Evolutionary conservation across 2,329 filamentous ascomycete genomes (phyloP), one percentile per base, ranked within the genome.

Genomic region (Sclerotinia subarctica): DNA sequence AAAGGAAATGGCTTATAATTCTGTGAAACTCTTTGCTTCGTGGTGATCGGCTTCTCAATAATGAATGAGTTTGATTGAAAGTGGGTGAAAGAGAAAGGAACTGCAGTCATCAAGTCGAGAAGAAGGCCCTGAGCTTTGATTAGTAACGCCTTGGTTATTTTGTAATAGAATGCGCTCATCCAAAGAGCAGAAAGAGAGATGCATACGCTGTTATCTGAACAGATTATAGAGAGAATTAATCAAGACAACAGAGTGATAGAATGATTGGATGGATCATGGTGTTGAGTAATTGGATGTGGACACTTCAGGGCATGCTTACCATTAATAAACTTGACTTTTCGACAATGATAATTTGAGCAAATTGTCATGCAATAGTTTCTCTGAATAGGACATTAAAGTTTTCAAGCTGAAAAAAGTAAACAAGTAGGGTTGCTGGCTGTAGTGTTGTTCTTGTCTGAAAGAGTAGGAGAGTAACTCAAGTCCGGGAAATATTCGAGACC

Each of bases 291-390:
- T 17, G 47, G 32, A 21, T 42, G 38, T 26, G n/a, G 51, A 26
- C 44, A 63, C 46, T 38, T 42, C 46, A 63, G 51, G 32, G n/a
- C 42, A 26, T 38, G 29, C 59, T 63, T 63, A 63, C 59, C 17
- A 15, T 51, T 32, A 13, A 24, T 42, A 7, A 8, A 51, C 29
- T 24, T 38, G 2, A 3, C 8, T 21, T 21, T n/a, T 42, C 32
- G 42, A 51, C n/a, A 11, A 7, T 51, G n/a, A 52, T 24, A 19
- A 26, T 63, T 5, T 38, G 29, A 26, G 21, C n/a, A 13, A 51
- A 5, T 11, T 51, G 13, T 51, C 3, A 21, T 19, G 8, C 7
- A n/a, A 26, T 7, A 7, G 15, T 26, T 51, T 5, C 29, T 42
- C 24, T 21, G 46, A 38, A 21, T 4, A 13, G 7, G 21, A 11